Evolutionary conservation across 768 basidiomycete genomes (phyloP).

Genomic region (Hericium erinaceus): DNA sequence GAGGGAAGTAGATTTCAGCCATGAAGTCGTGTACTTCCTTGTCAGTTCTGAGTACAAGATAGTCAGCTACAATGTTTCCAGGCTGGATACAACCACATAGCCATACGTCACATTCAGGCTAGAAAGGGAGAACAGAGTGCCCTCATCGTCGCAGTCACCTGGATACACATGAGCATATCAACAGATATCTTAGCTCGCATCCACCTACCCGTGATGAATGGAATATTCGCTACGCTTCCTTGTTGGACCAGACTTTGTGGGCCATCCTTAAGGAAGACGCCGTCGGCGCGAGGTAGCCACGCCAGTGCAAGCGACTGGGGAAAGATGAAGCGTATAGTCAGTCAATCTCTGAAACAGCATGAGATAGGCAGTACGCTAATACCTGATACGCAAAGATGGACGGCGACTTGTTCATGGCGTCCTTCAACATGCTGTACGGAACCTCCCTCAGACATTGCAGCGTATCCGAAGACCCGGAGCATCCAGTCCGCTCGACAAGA

Average conservation of each 20-base stretch:
- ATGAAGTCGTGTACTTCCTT: conserved; percentile 7
- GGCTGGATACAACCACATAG: not conserved
- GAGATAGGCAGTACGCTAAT: not conserved
- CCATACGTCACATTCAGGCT: conserved; percentile 20
- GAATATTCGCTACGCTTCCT: conserved; percentile 24
- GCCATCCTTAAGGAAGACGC: conserved; percentile 25
- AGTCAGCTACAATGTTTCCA: not conserved
- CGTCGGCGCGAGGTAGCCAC: conserved; percentile 32
- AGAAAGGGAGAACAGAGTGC: conserved; percentile 15
- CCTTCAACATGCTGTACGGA: conserved; percentile 22
- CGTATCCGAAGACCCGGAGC: conserved; percentile 26
- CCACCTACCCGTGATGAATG: conserved; percentile 6
- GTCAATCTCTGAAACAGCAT: no score
- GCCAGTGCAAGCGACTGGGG: conserved; percentile 19
- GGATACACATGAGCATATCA: conserved; percentile 6
- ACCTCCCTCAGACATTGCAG: conserved; percentile 32
- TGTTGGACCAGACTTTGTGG: conserved; percentile 24
- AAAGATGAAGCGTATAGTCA: no score
- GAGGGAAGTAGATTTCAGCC: not conserved
- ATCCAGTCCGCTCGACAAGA: conserved; percentile 29
- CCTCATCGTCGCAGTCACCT: conserved; percentile 24
- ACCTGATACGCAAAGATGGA: conserved; percentile 23
- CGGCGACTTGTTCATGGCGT: conserved; percentile 24
- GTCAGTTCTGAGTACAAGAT: conserved; percentile 7
- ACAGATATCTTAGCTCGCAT: not conserved